Conservation (phyloP, 176 grass and related monocot species). For the Rhynchospora breviuscula region DNA sequence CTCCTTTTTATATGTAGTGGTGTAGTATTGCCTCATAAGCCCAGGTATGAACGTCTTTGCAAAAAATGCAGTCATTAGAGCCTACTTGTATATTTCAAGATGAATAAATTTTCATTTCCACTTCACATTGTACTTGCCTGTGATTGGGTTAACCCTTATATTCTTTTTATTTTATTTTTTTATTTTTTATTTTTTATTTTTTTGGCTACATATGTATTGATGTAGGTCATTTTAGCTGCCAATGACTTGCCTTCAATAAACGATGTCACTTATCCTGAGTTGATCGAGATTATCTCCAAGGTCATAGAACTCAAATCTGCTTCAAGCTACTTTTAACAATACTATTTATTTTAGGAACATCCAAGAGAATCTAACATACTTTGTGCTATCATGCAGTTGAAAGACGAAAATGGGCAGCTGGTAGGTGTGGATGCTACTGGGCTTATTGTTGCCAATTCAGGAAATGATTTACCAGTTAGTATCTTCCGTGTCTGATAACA, state of each 20-base stretch:
- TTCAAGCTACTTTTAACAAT: neutral
- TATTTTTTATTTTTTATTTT: neutral
- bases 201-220: slow-evolving; percentile 28
- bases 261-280: slow-evolving; percentile 83
- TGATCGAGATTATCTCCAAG: slow-evolving; percentile 79
- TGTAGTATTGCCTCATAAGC: neutral
- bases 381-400: slow-evolving; percentile 43
- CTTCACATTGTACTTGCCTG: neutral
- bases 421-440: slow-evolving; percentile 71
- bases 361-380: neutral
- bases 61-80: neutral
- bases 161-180: too few relatives aligned
- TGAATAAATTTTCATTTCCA: neutral
- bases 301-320: slow-evolving; percentile 27
- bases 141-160: neutral
- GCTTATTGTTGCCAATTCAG: slow-evolving; percentile 88
- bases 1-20: neutral
- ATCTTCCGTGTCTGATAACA: slow-evolving; percentile 9
- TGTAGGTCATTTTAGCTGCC: slow-evolving; percentile 90
- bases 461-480: slow-evolving; percentile 93
- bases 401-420: slow-evolving; percentile 80
- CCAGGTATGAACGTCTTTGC: too few relatives aligned
- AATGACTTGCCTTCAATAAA: slow-evolving; percentile 97
- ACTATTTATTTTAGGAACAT: neutral
- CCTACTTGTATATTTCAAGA: neutral